These are phyloP conservation scores for Elaeagnus macrophylla DNA, from an alignment of 306 rosid genomes.

Conservation along the genomic window DNA sequence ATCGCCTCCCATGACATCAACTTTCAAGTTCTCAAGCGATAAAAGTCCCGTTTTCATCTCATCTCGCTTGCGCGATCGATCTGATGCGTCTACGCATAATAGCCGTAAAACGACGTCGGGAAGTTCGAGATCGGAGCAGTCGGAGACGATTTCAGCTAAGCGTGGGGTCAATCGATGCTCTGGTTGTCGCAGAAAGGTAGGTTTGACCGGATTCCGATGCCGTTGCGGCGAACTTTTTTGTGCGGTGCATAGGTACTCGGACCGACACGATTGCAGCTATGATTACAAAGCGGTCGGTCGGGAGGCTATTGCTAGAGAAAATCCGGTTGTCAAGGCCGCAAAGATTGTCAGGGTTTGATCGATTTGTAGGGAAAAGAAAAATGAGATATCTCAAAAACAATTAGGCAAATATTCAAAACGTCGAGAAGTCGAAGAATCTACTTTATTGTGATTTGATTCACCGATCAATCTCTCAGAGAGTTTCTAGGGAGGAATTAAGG, in stretches of 20 bases:
- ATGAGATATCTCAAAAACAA: slow-evolving; percentile 8
- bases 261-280: slow-evolving; percentile 86
- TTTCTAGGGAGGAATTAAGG: slow-evolving; percentile 3
- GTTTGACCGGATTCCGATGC: slow-evolving; percentile 82
- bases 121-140: slow-evolving; percentile 24
- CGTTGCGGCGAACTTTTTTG: slow-evolving; percentile 94
- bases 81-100: slow-evolving; percentile 2
- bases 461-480: slow-evolving; percentile 26
- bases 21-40: slow-evolving; percentile 40
- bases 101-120: slow-evolving; percentile 20
- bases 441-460: slow-evolving; percentile 24
- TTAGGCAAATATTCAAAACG: background rate
- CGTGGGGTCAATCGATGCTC: slow-evolving; percentile 75
- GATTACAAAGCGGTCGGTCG: slow-evolving; percentile 88
- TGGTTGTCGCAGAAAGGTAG: slow-evolving; percentile 71
- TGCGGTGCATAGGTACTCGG: slow-evolving; percentile 80
- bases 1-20: slow-evolving; percentile 8
- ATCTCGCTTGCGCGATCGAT: slow-evolving; percentile 36
- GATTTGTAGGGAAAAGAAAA: slow-evolving; percentile 12
- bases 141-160: slow-evolving; percentile 25
- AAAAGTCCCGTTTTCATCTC: slow-evolving; percentile 26
- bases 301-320: slow-evolving; percentile 83
- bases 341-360: slow-evolving; percentile 78
- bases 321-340: slow-evolving; percentile 78
- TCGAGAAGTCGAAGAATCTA: slow-evolving; percentile 11